Evolutionary conservation across 2,329 filamentous ascomycete species (phyloP).

Genomic region (Furcasterigmium sp.): DNA sequence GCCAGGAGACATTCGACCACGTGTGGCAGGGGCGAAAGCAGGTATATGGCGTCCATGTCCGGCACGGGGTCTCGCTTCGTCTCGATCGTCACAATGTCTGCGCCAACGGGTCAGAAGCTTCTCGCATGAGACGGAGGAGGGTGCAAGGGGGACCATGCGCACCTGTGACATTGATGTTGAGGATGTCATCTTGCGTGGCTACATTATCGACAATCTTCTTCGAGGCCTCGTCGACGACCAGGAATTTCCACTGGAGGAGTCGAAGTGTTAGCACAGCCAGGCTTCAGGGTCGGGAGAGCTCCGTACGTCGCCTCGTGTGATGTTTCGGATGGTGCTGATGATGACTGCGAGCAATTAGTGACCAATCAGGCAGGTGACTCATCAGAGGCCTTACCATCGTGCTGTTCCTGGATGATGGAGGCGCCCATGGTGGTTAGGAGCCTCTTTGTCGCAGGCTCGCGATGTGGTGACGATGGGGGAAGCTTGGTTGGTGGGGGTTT

Average conservation of each 20-base stretch:
- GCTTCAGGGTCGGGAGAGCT: constrained; percentile 1
- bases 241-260: constrained; percentile 79
- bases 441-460: neutral
- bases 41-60: constrained; percentile 91
- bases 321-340: constrained; percentile 67
- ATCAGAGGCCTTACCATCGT: constrained; percentile 50
- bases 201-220: constrained; percentile 86
- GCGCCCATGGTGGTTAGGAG: constrained; percentile 61
- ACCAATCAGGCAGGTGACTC: too few species aligned
- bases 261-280: neutral
- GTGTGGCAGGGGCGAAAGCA: constrained; percentile 79
- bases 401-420: constrained; percentile 59
- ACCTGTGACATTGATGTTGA: constrained; percentile 96
- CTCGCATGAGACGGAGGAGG: constrained; percentile 1
- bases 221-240: constrained; percentile 81
- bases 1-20: constrained; percentile 92
- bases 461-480: neutral
- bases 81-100: constrained; percentile 94
- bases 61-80: constrained; percentile 75
- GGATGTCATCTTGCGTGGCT: constrained; percentile 91
- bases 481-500: neutral
- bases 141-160: constrained; percentile 29
- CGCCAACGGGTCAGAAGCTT: constrained; percentile 9
- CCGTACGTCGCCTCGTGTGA: constrained; percentile 75
- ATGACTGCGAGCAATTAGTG: constrained; percentile 55